phyloP scores from a whole-genome alignment of 139 green algal species.

The Tetradesmus obliquus region DNA sequence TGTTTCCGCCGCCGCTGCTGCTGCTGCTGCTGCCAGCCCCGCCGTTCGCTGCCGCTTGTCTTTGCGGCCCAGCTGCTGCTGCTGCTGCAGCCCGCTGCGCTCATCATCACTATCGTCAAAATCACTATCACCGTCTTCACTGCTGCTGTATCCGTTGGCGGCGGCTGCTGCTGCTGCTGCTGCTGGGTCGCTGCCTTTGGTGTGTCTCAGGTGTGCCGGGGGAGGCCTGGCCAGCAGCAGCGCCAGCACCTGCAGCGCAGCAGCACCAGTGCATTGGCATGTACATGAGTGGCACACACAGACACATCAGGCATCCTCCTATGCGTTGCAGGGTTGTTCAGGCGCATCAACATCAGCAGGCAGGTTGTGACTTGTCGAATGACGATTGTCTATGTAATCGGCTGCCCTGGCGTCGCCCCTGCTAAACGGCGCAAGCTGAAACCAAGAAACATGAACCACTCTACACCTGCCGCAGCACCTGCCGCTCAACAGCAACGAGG shows the following conservation, averaged over 20 bases:
- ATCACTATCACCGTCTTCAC: not conserved
- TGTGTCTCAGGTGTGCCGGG: not conserved
- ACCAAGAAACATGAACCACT: not conserved
- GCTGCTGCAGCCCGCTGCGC: not conserved
- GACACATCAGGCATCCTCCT: not conserved
- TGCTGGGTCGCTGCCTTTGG: not conserved
- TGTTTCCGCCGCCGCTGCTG: not conserved
- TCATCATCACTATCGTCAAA: not conserved
- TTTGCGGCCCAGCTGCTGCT: not conserved
- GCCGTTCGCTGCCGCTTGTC: not conserved
- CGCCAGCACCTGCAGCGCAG: not conserved
- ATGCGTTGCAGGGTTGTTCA: too few relatives aligned
- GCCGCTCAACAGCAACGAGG: not conserved
- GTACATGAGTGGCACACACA: not conserved
- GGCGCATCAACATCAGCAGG: too few relatives aligned
- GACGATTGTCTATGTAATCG: too few relatives aligned
- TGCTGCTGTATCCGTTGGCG: not conserved
- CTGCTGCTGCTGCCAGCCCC: not conserved
- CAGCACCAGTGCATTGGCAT: not conserved
- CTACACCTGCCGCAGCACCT: not conserved
- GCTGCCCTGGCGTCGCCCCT: too few relatives aligned
- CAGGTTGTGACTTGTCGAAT: too few relatives aligned
- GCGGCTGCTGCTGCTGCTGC: conserved; percentile 4
- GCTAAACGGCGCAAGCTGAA: too few relatives aligned
- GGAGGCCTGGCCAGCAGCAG: conserved; percentile 10